Evolutionary conservation across 441 rosid species (phyloP), one percentile per base, ranked within the genome.

Genomic region (Gossypium schwendimanii): DNA sequence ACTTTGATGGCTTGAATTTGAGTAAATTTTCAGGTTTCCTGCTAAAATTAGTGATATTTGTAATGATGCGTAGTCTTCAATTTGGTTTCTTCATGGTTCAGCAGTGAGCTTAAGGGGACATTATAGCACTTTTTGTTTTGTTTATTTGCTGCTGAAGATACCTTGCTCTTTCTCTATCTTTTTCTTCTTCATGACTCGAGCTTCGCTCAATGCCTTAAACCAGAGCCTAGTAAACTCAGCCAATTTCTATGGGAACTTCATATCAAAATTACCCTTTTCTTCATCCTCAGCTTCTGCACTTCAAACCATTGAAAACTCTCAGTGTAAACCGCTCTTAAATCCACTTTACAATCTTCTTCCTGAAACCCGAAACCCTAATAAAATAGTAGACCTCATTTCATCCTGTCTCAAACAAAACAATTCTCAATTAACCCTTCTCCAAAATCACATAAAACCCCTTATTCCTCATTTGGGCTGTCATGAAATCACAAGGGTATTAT

Each of bases 401-500:
- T 80, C 90, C 2, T 78, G 86, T 63, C 96, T 91, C 79, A 88
- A 84, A 55, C 82, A 76, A 59, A 77, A 74, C 18, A 80, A 69
- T 60, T 20, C 68, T 71, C 72, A 76, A 20, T 75, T 84, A 5
- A 17, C 72, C 26, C 75, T 73, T 77, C 87, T 87, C 18, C 79
- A 68, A 12, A 52, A 53, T 58, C 79, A 78, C 64, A 72, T 85
- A 0, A 76, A 81, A 50, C 63, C 81, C 10, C 81, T 94, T 54
- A 81, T 91, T 76, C 81, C 89, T 71, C 86, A 83, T 75, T 79
- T 94, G 82, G 89, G 89, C 74, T 8, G 82, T 57, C 71, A 72
- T 76, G 93, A 91, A 75, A 85, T 94, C 73, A 84, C 92, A 6
- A 87, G 94, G 86, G 94, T 94, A 70, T 71, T 93, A 74, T 80